Base-by-base conservation (phyloP, 495 filamentous ascomycete species). In the Acidomyces sp. region DNA sequence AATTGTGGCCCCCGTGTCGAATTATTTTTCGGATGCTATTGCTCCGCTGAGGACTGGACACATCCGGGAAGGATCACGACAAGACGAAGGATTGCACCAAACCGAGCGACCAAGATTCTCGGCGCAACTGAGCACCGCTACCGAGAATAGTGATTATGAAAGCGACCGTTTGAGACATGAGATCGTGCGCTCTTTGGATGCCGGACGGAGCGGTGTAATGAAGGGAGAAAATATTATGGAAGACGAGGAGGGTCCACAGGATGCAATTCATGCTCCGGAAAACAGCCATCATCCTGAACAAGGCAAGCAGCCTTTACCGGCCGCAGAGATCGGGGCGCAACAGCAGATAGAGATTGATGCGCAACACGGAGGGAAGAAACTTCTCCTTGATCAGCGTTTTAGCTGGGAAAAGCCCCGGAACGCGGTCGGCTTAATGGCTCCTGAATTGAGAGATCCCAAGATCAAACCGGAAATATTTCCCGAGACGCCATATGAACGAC, bases 141-240 rank as follows among this genome's bases (percentile, higher is more conserved):
- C 73, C 3, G 69, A 74, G 4, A 60, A 64, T 13, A 70, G 66
- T 1, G 69, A 83, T 38, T 70, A 76, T 24, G 82, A 92, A 48
- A 87, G 71, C 49, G 85, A 93, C 43, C 69, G 75, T 37, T 59
- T 92, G 35, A 64, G 78, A 21, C 78, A 85, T 46, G 85, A 93
- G 48, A 92, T 92, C 24, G 81, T 86, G 19, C 74, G 72, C 25
- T 80, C 75, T n/a, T 59, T 90, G 10, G 85, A 70, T 49, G 69
- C 74, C 13, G 43, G 3, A 27, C 18, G 22, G 45, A 31, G 19
- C n/a, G 40, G 38, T 16, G 6, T 36, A 23, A 33, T 46, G 13
- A 40, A 46, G 21, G 7, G 43, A 6, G 36, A 46, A 21, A 41
- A 37, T 24, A 46, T 46, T 15, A 23, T 46, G 27, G 42, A 45